Conservation (phyloP, 2,329 filamentous ascomycete genomes). For the Trichoderma citrinoviride region DNA sequence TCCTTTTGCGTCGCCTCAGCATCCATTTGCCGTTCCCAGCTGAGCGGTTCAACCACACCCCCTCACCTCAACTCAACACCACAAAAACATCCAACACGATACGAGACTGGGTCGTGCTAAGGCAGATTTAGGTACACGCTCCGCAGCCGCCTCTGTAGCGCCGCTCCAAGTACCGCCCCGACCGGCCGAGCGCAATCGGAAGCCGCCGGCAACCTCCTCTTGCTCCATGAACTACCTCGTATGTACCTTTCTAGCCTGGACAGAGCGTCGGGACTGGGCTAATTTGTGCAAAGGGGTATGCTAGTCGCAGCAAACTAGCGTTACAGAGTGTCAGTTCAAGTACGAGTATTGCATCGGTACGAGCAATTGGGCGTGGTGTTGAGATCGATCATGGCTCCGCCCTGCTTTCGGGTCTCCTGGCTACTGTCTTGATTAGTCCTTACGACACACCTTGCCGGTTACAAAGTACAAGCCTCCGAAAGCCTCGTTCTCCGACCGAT, state of each 20-base stretch:
- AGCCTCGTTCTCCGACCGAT: not conserved
- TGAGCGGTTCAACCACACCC: slow-evolving; percentile 9
- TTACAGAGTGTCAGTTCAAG: slow-evolving; percentile 1
- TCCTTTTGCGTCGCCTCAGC: not conserved
- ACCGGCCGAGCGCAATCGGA: slow-evolving; percentile 3
- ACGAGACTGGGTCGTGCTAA: not conserved
- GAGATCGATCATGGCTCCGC: not conserved
- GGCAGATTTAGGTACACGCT: slow-evolving; percentile 9
- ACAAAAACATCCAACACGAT: no score
- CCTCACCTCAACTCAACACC: not conserved
- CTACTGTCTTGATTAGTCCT: not conserved
- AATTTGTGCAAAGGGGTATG: not conserved
- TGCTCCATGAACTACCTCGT: not conserved
- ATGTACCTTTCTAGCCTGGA: not conserved
- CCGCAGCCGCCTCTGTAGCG: not conserved
- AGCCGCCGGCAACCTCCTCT: not conserved
- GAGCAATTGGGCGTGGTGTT: not conserved
- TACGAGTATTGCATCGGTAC: not conserved
- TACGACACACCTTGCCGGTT: not conserved
- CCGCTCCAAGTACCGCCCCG: slow-evolving; percentile 11
- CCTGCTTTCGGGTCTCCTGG: not conserved
- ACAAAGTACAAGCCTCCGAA: not conserved
- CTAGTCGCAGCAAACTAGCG: slow-evolving; percentile 11
- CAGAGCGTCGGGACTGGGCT: not conserved
- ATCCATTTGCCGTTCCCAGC: slow-evolving; percentile 13